Conservation (phyloP, 2,329 filamentous ascomycete genomes). For the Hymenoscyphus salicellus region DNA sequence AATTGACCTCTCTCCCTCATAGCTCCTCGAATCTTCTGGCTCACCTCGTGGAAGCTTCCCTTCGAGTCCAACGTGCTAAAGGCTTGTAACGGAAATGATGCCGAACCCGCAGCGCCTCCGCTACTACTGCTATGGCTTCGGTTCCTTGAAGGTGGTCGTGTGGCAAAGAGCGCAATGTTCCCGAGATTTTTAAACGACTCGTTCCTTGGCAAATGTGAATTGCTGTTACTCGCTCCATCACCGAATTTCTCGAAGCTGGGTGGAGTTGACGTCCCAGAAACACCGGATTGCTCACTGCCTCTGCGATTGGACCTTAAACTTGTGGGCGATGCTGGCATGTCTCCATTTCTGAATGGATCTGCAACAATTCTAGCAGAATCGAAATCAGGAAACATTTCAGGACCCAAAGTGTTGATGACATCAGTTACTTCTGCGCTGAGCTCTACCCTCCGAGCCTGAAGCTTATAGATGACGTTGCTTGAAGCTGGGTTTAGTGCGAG, state of each 20-base stretch:
- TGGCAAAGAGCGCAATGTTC: constrained; percentile 84
- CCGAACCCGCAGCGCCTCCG: constrained; percentile 58
- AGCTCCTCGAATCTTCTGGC: constrained; percentile 75
- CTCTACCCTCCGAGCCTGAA: constrained; percentile 68
- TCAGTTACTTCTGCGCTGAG: constrained; percentile 82
- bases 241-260: constrained; percentile 31
- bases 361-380: constrained; percentile 69
- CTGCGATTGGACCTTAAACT: constrained; percentile 36
- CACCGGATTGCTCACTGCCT: constrained; percentile 50
- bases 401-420: constrained; percentile 90
- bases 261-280: constrained; percentile 28
- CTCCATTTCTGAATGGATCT: constrained; percentile 44
- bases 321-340: constrained; percentile 28
- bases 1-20: constrained; percentile 75
- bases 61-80: constrained; percentile 68
- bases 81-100: constrained; percentile 63
- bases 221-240: constrained; percentile 32
- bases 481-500: constrained; percentile 82
- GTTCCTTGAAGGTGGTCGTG: constrained; percentile 74
- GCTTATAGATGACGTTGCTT: constrained; percentile 75
- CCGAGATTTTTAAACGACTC: constrained; percentile 92
- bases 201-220: constrained; percentile 64
- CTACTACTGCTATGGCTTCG: constrained; percentile 67
- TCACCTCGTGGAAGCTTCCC: constrained; percentile 77
- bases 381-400: constrained; percentile 97